Percentiles rank a stretch among this genome's conserved stretches.
These are phyloP conservation scores for Pleurotus sapidus DNA, from an alignment of 768 basidiomycete genomes.

Conservation along the genomic window DNA sequence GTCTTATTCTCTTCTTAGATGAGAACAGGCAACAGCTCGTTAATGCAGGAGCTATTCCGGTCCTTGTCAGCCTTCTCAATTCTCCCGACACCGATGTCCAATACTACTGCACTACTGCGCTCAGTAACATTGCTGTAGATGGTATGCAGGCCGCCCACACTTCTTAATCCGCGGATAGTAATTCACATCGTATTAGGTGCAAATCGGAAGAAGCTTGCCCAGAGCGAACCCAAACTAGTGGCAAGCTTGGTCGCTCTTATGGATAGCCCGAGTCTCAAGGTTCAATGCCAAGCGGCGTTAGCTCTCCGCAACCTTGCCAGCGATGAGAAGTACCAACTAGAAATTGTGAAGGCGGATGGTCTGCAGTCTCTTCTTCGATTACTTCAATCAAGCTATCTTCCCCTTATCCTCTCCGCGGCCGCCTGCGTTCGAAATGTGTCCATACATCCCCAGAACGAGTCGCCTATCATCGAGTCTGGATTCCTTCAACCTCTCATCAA, in stretches of 20 bases:
- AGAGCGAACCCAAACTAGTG: slow-evolving; percentile 92
- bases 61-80: slow-evolving; percentile 90
- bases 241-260: slow-evolving; percentile 91
- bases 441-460: slow-evolving; percentile 97
- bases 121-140: slow-evolving; percentile 98
- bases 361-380: slow-evolving; percentile 90
- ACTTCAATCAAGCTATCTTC: slow-evolving; percentile 94
- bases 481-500: slow-evolving; percentile 96
- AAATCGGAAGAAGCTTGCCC: slow-evolving; percentile 93
- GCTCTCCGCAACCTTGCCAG: slow-evolving; percentile 96
- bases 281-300: slow-evolving; percentile 97
- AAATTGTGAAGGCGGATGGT: slow-evolving; percentile 96
- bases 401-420: slow-evolving; percentile 95
- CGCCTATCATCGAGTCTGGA: slow-evolving; percentile 97
- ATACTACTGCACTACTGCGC: slow-evolving; percentile 98
- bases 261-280: slow-evolving; percentile 97
- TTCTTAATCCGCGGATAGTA: background rate
- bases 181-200: slow-evolving; percentile 38
- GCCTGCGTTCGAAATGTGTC: slow-evolving; percentile 99
- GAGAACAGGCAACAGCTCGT: slow-evolving; percentile 99
- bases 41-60: slow-evolving; percentile 97
- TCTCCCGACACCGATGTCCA: slow-evolving; percentile 99
- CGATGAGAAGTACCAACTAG: slow-evolving; percentile 98
- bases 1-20: slow-evolving; percentile 43
- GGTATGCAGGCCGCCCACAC: slow-evolving; percentile 35